Base-by-base conservation (phyloP, 352 stramenopile genomes). In the Thraustotheca clavata region DNA sequence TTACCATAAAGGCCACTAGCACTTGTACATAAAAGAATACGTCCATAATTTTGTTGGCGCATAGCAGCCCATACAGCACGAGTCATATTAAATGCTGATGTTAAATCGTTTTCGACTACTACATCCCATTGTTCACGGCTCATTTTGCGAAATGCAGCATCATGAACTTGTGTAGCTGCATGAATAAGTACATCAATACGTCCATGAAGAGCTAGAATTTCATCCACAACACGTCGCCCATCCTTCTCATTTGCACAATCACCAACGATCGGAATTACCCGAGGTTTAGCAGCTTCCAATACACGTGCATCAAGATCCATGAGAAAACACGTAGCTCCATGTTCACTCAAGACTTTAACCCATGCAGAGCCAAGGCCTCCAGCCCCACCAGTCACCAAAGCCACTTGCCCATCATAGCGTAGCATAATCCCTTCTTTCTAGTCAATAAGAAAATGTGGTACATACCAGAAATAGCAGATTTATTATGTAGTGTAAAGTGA, bases 141-240 rank as follows among this genome's bases (percentile, higher is more conserved):
- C 77, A 89, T 89, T 50, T 88, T 88, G 59, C 77, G 76, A 68
- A 89, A 89, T 18, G 80, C 86, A 26, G 77, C 78, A 50, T 89
- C 80, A 20, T 77, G 78, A 57, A 89, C 86, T 6, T 88, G 70
- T 34, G 78, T 87, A 38, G 78, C 75, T 32, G 55, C 55, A 34
- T 62, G 55, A 11, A 62, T 11, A 24, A 62, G 55, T 36, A 62
- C 52, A 29, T 62, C 55, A 4, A 62, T 41, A n/a, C 55, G 55
- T 12, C 55, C 55, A 32, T 50, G 26, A 4, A 27, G 22, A 5
- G 55, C 18, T 3, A 62, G 6, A n/a, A 62, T 39, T 2, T 48
- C 16, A 18, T 62, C 55, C 32, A 62, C 55, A 7, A 62, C 55
- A 8, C 39, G 55, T 16, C 55, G 34, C 11, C 55, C 55, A n/a